A percentile compares a stretch with the other conserved stretches of the same genome.
Evolutionary conservation across 306 rosid genomes (phyloP).

Genomic region (Echinosophora koreensis): DNA sequence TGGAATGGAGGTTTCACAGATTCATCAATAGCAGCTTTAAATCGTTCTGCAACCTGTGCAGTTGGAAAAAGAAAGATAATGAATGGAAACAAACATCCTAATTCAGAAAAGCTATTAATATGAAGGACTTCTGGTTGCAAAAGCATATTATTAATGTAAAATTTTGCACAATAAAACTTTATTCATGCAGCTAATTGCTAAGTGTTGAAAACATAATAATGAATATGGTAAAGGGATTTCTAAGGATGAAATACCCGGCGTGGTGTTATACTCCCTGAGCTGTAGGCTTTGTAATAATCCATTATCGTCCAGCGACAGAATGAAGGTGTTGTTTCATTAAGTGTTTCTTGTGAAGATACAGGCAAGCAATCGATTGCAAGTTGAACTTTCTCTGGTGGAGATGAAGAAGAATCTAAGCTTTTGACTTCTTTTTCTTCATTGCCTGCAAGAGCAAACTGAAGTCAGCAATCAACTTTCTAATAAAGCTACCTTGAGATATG

Average conservation of each 20-base stretch:
- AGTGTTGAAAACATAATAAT: conserved; percentile 28
- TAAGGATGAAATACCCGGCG: conserved; percentile 56
- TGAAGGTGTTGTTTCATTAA: conserved; percentile 37
- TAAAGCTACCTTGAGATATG: neutral
- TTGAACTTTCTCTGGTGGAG: conserved; percentile 70
- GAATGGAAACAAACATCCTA: conserved; percentile 2
- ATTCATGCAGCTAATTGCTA: conserved; percentile 23
- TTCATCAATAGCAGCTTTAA: conserved; percentile 65
- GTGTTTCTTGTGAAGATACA: conserved; percentile 34
- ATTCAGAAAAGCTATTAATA: conserved; percentile 14
- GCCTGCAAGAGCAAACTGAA: conserved; percentile 52
- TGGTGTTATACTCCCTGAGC: conserved; percentile 72
- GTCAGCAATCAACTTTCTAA: conserved; percentile 22
- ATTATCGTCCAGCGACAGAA: conserved; percentile 77
- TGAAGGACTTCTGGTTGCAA: neutral
- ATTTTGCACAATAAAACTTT: neutral
- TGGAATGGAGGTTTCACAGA: conserved; percentile 62
- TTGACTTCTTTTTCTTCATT: conserved; percentile 64
- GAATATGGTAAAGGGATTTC: neutral
- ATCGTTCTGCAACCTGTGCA: conserved; percentile 78
- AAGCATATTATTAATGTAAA: neutral
- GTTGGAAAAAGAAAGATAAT: conserved; percentile 5
- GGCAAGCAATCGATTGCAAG: conserved; percentile 73
- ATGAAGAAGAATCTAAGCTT: conserved; percentile 57
- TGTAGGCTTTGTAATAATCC: conserved; percentile 81